phyloP scores from a whole-genome alignment of 768 basidiomycete genomes.

The Mycena capillaripes region DNA sequence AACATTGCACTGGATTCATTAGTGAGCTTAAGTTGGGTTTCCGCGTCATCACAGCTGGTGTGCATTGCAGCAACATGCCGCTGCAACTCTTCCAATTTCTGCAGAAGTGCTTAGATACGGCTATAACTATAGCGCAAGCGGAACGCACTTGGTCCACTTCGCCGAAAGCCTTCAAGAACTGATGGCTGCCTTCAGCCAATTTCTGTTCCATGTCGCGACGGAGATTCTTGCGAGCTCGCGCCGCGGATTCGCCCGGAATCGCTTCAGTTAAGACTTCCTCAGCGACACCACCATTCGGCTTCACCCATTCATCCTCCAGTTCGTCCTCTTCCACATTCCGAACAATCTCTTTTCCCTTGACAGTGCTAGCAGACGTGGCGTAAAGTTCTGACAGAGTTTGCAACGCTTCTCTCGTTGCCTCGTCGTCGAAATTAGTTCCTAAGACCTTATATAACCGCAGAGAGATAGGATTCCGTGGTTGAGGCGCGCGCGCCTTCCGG shows the following conservation, averaged over 20 bases:
- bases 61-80: conserved; percentile 87
- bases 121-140: conserved; percentile 5
- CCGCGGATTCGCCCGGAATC: conserved; percentile 74
- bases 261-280: conserved; percentile 45
- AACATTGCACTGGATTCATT: conserved; percentile 83
- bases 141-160: conserved; percentile 90
- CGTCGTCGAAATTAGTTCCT: conserved; percentile 83
- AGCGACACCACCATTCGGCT: conserved; percentile 31
- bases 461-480: conserved; percentile 80
- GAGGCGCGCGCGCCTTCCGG: conserved; percentile 40
- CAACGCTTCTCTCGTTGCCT: conserved; percentile 84
- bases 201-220: conserved; percentile 88
- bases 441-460: conserved; percentile 92
- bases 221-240: conserved; percentile 82
- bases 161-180: conserved; percentile 87
- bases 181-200: conserved; percentile 84
- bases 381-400: conserved; percentile 89
- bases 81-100: conserved; percentile 91
- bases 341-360: conserved; percentile 51
- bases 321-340: conserved; percentile 50
- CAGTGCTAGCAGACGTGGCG: conserved; percentile 44
- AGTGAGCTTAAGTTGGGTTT: conserved; percentile 80
- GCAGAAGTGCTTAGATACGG: conserved; percentile 24
- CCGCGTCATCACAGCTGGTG: conserved; percentile 84
- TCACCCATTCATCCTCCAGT: conserved; percentile 45